Evolutionary conservation across 176 grass and related monocot species (phyloP), one percentile per base, ranked within the genome.

Genomic region (Poa pratensis): DNA sequence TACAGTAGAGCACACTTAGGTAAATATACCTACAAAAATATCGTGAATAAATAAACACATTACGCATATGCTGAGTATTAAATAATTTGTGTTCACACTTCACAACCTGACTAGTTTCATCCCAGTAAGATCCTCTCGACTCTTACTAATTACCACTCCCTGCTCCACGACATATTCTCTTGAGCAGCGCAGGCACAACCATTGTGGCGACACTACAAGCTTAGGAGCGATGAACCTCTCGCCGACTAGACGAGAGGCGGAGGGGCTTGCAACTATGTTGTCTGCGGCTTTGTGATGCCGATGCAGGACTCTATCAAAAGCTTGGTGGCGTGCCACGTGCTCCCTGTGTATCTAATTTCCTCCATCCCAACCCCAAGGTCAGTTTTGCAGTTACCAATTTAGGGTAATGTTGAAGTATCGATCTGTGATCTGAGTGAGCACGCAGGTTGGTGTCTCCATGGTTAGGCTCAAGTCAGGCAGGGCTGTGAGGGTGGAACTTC

Each of bases 391-490:
- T 63, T 69, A 37, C 7, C 17, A 69, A 39, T 35, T 69, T 40
- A 20, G 8, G 67, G 67, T 69, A 11, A 42, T 43, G 19, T n/a
- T 46, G 7, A n/a, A 69, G 4, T 40, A 69, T n/a, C 6, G 19
- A 69, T 69, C 67, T 13, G 19, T 71, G 23, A 46, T 45, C 39
- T 23, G 37, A 20, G 69, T 72, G 10, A 46, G 40, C 69, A 72
- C 5, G 2, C n/a, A 72, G 14, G 69, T 72, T 72, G 20, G 20
- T 45, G 39, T 45, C 39, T 23, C 13, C 69, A 24, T 72, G 69
- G 20, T 43, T 24, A 20, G 69, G 20, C 69, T 45, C 39, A 70
- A 71, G 69, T 72, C 11, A 72, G 20, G 69, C n/a, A 72, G 39
- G 69, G 20, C 39, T 24, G 39, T n/a, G 5, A 45, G 39, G 3